phyloP scores from a whole-genome alignment of 371 early-diverging fungal species.

The Mortierella sp. region DNA sequence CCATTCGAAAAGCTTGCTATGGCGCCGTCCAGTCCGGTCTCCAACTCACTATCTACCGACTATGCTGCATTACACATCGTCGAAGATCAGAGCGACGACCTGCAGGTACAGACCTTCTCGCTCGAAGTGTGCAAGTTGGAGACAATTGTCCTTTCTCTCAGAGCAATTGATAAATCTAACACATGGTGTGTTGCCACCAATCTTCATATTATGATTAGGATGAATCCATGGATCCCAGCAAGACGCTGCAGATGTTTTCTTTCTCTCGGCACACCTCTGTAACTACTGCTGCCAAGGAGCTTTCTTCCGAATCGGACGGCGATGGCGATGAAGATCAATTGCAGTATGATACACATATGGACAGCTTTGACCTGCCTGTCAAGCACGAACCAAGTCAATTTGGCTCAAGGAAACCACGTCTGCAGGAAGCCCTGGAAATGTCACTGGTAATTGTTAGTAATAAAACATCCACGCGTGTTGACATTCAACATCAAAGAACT shows the following conservation, averaged over 20 bases:
- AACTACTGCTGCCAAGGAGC: neutral
- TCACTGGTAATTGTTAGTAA: slow-evolving; percentile 16
- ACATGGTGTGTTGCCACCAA: slow-evolving; percentile 24
- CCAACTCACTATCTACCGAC: slow-evolving; percentile 4
- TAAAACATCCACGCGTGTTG: no score
- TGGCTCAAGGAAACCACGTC: slow-evolving; percentile 15
- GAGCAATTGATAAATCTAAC: neutral
- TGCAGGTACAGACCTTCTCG: neutral
- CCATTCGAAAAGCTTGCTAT: slow-evolving; percentile 49
- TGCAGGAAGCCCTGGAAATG: slow-evolving; percentile 39
- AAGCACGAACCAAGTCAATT: neutral
- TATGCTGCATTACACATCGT: slow-evolving; percentile 11
- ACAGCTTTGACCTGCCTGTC: neutral
- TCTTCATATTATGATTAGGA: slow-evolving; percentile 24
- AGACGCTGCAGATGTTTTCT: slow-evolving; percentile 47
- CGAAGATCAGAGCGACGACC: slow-evolving; percentile 8
- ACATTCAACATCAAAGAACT: neutral
- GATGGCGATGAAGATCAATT: slow-evolving; percentile 22
- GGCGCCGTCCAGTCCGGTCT: neutral
- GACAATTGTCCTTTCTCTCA: no score
- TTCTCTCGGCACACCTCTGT: slow-evolving; percentile 19
- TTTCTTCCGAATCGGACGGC: slow-evolving; percentile 18
- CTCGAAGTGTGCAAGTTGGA: neutral
- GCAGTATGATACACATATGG: neutral
- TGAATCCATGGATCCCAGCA: slow-evolving; percentile 42